Conservation (phyloP, 306 rosid species). For the Cyamopsis tetragonoloba region DNA sequence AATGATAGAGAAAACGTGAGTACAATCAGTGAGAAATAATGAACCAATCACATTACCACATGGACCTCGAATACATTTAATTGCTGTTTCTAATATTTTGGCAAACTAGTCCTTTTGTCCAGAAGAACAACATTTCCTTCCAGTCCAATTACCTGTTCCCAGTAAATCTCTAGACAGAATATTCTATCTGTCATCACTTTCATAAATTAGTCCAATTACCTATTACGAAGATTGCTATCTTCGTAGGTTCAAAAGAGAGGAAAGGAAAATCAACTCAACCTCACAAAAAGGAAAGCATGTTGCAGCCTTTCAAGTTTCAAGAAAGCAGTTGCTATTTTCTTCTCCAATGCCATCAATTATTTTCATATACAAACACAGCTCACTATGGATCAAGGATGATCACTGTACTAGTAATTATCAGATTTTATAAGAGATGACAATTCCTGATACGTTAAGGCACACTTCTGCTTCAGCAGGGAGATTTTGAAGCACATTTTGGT, state of each 20-base stretch:
- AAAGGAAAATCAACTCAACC: slow-evolving; percentile 48
- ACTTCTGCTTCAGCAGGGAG: slow-evolving; percentile 44
- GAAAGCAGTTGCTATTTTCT: slow-evolving; percentile 43
- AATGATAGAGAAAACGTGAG: too few relatives aligned
- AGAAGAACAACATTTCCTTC: slow-evolving; percentile 54
- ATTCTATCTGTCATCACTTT: too few relatives aligned
- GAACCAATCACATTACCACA: too few relatives aligned
- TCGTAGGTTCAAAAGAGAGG: slow-evolving; percentile 55
- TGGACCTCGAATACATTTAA: too few relatives aligned
- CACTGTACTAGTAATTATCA: neutral
- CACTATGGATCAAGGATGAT: neutral
- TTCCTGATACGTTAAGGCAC: slow-evolving; percentile 57
- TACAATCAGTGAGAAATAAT: too few relatives aligned
- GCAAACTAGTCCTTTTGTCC: slow-evolving; percentile 32
- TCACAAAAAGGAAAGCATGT: slow-evolving; percentile 42
- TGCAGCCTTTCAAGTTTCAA: slow-evolving; percentile 51
- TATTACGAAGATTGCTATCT: too few relatives aligned
- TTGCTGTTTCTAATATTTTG: too few relatives aligned
- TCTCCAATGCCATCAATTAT: neutral
- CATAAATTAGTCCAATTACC: too few relatives aligned
- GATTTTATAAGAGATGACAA: slow-evolving; percentile 38
- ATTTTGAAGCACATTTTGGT: slow-evolving; percentile 30
- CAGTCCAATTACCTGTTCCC: slow-evolving; percentile 61
- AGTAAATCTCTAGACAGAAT: slow-evolving; percentile 48
- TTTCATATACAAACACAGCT: neutral